phyloP scores from a whole-genome alignment of 371 early-diverging fungal species.

The Mucor racemosus region DNA sequence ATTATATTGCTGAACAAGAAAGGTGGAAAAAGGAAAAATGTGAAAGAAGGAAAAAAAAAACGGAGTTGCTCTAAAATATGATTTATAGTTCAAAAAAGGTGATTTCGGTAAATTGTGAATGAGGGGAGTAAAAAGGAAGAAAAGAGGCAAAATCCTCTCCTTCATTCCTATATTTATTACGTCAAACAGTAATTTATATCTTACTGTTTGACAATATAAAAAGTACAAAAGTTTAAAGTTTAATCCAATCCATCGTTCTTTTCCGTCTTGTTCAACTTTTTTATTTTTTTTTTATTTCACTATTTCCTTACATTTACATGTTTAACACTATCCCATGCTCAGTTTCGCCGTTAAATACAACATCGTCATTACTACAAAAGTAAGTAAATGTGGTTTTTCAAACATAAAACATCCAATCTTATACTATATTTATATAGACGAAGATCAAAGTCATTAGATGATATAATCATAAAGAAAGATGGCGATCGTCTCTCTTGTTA shows the following conservation, averaged over 20 bases:
- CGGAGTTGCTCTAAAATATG: not conserved
- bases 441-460: constrained; percentile 49
- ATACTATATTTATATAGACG: constrained; percentile 9
- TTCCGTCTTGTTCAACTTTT: not conserved
- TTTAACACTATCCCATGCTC: not conserved
- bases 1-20: not conserved
- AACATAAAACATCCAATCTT: too few relatives aligned
- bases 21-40: constrained; percentile 9
- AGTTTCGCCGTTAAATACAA: constrained; percentile 5
- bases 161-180: constrained; percentile 12
- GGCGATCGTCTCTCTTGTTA: constrained; percentile 10
- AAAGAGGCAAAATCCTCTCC: not conserved
- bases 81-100: not conserved
- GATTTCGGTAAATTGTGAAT: constrained; percentile 4
- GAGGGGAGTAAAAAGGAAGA: not conserved
- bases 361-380: not conserved
- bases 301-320: not conserved
- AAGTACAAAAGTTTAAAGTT: constrained; percentile 2
- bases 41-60: constrained; percentile 1
- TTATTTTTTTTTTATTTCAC: not conserved
- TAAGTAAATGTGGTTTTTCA: not conserved
- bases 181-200: constrained; percentile 13
- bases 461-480: constrained; percentile 25
- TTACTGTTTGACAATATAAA: not conserved
- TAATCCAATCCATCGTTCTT: not conserved